A percentile compares a stretch with the other conserved stretches of the same genome.
Evolutionary conservation across 345 rosid species (phyloP).

Genomic region (Tarenaya hassleriana): DNA sequence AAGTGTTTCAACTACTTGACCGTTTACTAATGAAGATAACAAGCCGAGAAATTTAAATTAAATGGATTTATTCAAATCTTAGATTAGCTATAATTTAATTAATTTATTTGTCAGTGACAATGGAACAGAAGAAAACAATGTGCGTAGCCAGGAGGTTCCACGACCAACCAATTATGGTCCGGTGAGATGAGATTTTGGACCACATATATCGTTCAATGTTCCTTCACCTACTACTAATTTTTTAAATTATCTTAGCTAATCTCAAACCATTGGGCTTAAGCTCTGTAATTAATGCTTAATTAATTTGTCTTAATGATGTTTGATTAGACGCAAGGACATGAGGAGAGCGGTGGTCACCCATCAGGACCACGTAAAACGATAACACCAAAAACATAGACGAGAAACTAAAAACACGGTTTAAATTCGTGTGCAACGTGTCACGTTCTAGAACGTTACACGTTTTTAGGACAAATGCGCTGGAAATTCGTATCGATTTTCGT

Average conservation of each 20-base stretch:
- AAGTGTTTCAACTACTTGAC: too few relatives aligned
- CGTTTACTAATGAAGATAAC: too few relatives aligned
- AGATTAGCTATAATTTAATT: too few relatives aligned
- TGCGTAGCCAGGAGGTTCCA: conserved; percentile 24
- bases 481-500: conserved; percentile 12
- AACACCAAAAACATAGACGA: too few relatives aligned
- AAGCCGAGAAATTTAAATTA: too few relatives aligned
- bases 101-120: background rate
- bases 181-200: conserved; percentile 28
- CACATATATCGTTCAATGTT: conserved; percentile 28
- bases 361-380: conserved; percentile 29
- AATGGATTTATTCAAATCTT: too few relatives aligned
- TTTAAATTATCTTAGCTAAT: too few relatives aligned
- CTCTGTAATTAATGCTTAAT: conserved; percentile 11
- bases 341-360: conserved; percentile 28
- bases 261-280: background rate
- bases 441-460: too few relatives aligned
- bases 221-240: conserved; percentile 28
- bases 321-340: too few relatives aligned
- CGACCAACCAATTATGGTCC: conserved; percentile 27
- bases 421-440: too few relatives aligned
- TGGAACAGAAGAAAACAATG: conserved; percentile 10
- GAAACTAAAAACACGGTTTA: too few relatives aligned
- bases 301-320: conserved; percentile 4
- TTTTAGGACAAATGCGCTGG: too few relatives aligned